Base-by-base conservation (phyloP, 768 basidiomycete genomes). In the Russula griseocarnosa region DNA sequence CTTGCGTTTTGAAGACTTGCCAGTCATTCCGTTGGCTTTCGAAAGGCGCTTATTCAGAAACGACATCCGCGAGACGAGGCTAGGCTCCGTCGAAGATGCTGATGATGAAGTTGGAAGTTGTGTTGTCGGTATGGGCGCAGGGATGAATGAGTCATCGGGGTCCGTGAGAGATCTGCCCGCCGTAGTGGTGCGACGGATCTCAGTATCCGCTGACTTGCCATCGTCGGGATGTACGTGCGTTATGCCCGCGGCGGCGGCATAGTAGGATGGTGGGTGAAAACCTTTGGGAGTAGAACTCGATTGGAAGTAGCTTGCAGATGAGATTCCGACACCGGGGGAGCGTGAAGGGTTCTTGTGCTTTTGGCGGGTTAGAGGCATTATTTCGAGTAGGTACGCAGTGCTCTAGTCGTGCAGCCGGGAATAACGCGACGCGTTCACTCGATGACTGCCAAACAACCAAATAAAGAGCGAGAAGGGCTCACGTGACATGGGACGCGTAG, bases 191-290 rank as follows among this genome's bases (percentile, higher is more conserved):
- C 22, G 55, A 44, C 42, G 58, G 40, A 26, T 38, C 11, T 10
- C 51, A 26, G 44, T 4, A 18, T 56, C 47, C 24, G 49, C 44
- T 16, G 59, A 14, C 36, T n/a, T 60, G 51, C 40, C 58, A 46
- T 59, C 46, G 6, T 65, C 55, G 44, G 65, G 49, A n/a, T 61
- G 42, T 26, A 55, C 28, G 58, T 67, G 65, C 6, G 62, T 56
- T 14, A 74, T 1, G 8, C 71, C 71, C 24, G 75, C 75, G 6
- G 75, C 75, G 3, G 75, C 75, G 56, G 75, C 75, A 65, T 76
- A 76, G 62, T 74, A 72, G 26, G 75, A 75, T 0, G 75, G 75
- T 4, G 75, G 75, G 8, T 71, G 65, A 49, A 76, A 76, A 5
- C 66, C 62, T 11, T 71, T 73, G 28, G 70, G 65, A 8, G 67